Evolutionary conservation across 2,329 filamentous ascomycete species (phyloP), one percentile per base, ranked within the genome.

Genomic region (Aspergillus brasiliensis): DNA sequence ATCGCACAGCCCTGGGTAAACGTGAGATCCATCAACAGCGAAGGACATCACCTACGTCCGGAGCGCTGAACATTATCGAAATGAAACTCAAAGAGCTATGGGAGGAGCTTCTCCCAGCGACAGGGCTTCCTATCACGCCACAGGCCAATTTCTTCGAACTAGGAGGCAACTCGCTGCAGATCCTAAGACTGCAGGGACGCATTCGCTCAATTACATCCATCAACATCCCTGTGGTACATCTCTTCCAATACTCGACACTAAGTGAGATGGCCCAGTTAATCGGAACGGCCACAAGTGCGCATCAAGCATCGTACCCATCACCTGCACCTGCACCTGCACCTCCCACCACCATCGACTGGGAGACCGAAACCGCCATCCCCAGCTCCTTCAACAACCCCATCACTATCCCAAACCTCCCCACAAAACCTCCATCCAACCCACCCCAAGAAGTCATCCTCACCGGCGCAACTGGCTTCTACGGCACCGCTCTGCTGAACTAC

Each of bases 401-500:
- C 11, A 13, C 31, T 11, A 34, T 34, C 31, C 11, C 5, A 13
- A 11, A 34, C 11, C 31, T 11, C 13, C 31, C 10, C 28, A 31
- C 4, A 2, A 10, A 34, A 13, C 5, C 4, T 13, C 31, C 31
- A 13, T 13, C 4, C 31, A 34, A 13, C 5, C 31, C 31, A 5
- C 17, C 27, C 7, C 28, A 17, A 15, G 48, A 51, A 21, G 48
- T 70, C 6, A 25, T 72, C 3, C 40, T 75, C 3, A 75, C 72
- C 15, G 73, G 73, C 2, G 65, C 67, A 19, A 73, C 71, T 1
- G 66, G 72, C 1, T 81, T 79, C 53, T 66, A 84, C 1, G 80
- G 77, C 10, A 59, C 61, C 1, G 61, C 73, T 3, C 60, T 84
- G 15, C 67, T 84, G 1, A 59, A 58, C 2, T 61, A 66, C 0